These are phyloP conservation scores for Oryza meridionalis DNA, from an alignment of 176 grass and related monocot genomes.

Conservation along the genomic window DNA sequence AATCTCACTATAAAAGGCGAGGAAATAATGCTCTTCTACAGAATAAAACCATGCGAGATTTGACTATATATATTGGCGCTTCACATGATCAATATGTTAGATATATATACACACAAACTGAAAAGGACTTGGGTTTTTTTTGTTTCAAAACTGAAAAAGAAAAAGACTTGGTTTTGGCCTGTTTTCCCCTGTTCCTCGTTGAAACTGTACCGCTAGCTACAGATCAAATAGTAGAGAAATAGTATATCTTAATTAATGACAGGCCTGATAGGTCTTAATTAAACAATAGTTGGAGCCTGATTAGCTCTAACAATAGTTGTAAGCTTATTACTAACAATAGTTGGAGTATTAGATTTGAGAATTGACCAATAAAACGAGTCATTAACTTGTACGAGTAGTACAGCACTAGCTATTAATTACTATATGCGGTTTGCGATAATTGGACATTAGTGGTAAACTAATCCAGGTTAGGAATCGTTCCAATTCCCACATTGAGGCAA, in stretches of 20 bases:
- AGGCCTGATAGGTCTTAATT: conserved; percentile 18
- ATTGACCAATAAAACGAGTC: neutral
- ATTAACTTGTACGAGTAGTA: neutral
- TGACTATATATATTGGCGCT: neutral
- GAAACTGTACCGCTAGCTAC: neutral
- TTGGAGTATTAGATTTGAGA: conserved; percentile 5
- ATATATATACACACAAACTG: neutral
- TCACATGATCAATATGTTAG: neutral
- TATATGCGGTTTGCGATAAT: conserved; percentile 35
- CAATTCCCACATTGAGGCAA: conserved; percentile 11
- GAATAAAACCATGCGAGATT: conserved; percentile 6
- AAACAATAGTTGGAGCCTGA: too few relatives aligned
- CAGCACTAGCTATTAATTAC: neutral
- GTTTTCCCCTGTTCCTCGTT: neutral
- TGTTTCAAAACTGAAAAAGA: too few relatives aligned
- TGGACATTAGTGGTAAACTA: neutral
- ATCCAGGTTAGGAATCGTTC: neutral
- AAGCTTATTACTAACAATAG: neutral
- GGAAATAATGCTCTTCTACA: neutral
- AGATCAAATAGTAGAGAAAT: neutral
- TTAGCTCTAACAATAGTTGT: neutral
- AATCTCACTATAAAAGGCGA: neutral
- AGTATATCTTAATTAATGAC: neutral
- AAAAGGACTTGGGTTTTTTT: neutral
- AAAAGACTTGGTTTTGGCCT: neutral